These are phyloP conservation scores for Syzygium oleosum DNA, from an alignment of 345 rosid species.

Conservation along the genomic window DNA sequence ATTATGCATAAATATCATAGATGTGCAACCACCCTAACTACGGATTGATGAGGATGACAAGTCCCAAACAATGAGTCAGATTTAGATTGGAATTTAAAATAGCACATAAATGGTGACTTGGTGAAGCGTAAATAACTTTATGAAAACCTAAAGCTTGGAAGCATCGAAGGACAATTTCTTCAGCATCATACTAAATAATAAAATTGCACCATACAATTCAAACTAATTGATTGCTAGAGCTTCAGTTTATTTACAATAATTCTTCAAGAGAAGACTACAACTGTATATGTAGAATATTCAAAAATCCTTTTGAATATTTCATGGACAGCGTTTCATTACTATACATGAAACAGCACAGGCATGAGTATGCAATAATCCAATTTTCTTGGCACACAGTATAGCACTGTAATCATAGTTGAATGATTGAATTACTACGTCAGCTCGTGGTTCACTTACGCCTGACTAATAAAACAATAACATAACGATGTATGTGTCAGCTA, in stretches of 20 bases:
- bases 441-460: not conserved
- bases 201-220: not conserved
- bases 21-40: not conserved
- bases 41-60: not conserved
- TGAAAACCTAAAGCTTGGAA: not conserved
- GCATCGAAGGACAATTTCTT: not conserved
- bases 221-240: not conserved
- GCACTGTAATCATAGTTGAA: not conserved
- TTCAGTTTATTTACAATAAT: not conserved
- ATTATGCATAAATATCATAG: not conserved
- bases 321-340: not conserved
- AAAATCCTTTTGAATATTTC: not conserved
- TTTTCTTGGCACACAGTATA: not conserved
- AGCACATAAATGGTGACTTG: not conserved
- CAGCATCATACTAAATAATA: not conserved
- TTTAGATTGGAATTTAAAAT: not conserved
- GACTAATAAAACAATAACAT: not conserved
- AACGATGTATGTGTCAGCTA: not conserved
- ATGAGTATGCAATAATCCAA: not conserved
- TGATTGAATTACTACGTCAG: not conserved
- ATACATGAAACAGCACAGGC: not conserved
- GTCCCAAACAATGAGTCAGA: not conserved
- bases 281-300: not conserved
- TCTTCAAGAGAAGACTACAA: not conserved
- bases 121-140: not conserved